Conservation (phyloP, 805 yeast genomes). For the Blastobotrys robertii region DNA sequence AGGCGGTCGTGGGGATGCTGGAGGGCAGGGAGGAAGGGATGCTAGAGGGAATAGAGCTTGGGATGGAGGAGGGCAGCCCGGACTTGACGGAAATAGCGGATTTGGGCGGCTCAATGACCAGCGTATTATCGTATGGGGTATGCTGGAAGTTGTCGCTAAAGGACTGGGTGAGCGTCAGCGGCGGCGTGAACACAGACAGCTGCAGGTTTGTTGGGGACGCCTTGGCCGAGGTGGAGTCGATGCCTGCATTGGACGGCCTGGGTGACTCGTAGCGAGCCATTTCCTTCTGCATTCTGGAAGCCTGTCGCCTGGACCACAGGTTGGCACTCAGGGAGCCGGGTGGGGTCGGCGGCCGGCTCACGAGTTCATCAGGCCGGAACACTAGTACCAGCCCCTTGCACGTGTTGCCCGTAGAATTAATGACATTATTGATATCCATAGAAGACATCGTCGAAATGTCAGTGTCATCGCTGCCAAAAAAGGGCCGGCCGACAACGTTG, state of each 20-base stretch:
- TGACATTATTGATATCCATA: too few relatives aligned
- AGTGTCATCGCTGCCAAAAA: slow-evolving; percentile 5
- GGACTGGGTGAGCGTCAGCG: not conserved
- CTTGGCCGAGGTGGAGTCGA: not conserved
- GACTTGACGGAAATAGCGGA: not conserved
- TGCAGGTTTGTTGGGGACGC: slow-evolving; percentile 2
- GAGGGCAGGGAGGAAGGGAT: not conserved
- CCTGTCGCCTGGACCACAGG: slow-evolving; percentile 15
- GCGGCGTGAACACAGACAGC: not conserved
- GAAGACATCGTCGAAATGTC: not conserved
- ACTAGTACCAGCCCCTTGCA: slow-evolving; percentile 11
- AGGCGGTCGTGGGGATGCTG: not conserved
- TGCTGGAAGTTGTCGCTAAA: slow-evolving; percentile 1
- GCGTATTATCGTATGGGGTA: slow-evolving; percentile 3
- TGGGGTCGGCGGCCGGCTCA: not conserved
- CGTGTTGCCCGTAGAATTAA: not conserved
- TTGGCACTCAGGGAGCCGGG: slow-evolving; percentile 3
- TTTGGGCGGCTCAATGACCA: slow-evolving; percentile 2
- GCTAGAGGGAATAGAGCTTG: not conserved
- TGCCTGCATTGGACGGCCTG: not conserved
- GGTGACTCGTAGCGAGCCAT: not conserved
- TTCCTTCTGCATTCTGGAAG: slow-evolving; percentile 8
- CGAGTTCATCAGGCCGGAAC: slow-evolving; percentile 3
- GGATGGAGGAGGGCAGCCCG: not conserved
- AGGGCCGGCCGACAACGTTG: slow-evolving; percentile 11